Evolutionary conservation across 805 yeast species (phyloP), one percentile per base, ranked within the genome.

Genomic region (Candida pseudoglaebosa): DNA sequence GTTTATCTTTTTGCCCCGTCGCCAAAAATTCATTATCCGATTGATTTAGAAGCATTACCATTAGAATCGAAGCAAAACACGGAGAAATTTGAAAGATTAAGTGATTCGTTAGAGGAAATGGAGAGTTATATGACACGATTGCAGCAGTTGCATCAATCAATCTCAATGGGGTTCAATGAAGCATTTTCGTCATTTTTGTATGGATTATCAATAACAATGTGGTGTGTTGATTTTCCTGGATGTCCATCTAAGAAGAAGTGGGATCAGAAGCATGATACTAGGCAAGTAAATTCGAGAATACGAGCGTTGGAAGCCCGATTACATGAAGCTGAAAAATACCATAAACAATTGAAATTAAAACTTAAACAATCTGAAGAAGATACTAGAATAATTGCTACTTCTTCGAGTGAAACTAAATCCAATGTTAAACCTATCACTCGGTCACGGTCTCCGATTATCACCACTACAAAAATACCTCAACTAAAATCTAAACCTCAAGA

Each of bases 161-260:
- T 89, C 15, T 70, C 72, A 2, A 65, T 70, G 20, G 60, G 61
- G 18, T 82, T 89, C 58, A 87, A 87, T 54, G 96, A 88, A 58
- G 76, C 87, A 2, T 77, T 89, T 49, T 80, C 86, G 1, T 69
- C 90, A 28, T 80, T 88, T 39, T 55, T 88, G 37, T 86, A 84
- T 52, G 95, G 96, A 1, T 61, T 88, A 36, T 78, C 83, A 54
- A 79, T 87, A 59, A 87, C 89, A 52, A 90, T 95, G 44, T 88
- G 93, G 82, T 85, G 95, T 60, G 84, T 84, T 19, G 89, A 84
- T 52, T 85, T 85, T 49, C 71, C 70, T 1, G 66, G 65, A 1
- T 54, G 65, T 34, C 72, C 72, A 8, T 56, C 66, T 9, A 50
- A 50, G 36, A 57, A 54, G 17, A 59, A 53, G 17, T 61, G 61